Evolutionary conservation across 2,329 filamentous ascomycete species (phyloP).

Genomic region (Cladobotryum protrusum): DNA sequence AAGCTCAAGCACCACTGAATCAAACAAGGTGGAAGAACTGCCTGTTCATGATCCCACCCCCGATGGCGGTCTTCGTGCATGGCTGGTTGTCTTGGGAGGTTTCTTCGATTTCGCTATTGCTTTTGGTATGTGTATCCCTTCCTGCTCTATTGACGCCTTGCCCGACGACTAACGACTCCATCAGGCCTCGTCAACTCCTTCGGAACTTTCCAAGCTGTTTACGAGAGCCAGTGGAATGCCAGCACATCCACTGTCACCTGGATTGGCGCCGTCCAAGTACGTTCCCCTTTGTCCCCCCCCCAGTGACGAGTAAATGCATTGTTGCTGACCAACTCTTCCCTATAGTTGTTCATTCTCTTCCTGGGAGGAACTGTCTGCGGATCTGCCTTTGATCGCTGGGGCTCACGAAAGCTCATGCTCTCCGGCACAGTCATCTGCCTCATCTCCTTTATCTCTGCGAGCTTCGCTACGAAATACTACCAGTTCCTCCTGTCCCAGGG

Average conservation of each 20-base stretch:
- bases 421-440: conserved; percentile 30
- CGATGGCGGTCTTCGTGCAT: conserved; percentile 23
- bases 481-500: conserved; percentile 36
- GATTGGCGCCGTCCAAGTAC: conserved; percentile 32
- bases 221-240: conserved; percentile 27
- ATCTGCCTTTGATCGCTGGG: conserved; percentile 34
- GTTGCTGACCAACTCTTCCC: conserved; percentile 8
- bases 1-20: neutral
- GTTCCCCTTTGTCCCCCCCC: too few species aligned
- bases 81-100: conserved; percentile 27
- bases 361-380: conserved; percentile 34
- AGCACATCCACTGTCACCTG: conserved; percentile 31
- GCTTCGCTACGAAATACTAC: conserved; percentile 27
- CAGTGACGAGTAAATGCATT: too few species aligned
- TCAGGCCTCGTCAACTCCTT: conserved; percentile 36
- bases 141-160: neutral
- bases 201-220: conserved; percentile 50
- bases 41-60: conserved; percentile 10
- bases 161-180: neutral
- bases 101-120: conserved; percentile 23
- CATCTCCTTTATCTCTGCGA: conserved; percentile 31
- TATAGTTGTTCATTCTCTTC: conserved; percentile 34
- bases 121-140: conserved; percentile 21
- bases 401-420: conserved; percentile 29
- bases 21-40: neutral